Conservation (phyloP, 805 yeast species). For the Trichomonascus vanleenenianus region DNA sequence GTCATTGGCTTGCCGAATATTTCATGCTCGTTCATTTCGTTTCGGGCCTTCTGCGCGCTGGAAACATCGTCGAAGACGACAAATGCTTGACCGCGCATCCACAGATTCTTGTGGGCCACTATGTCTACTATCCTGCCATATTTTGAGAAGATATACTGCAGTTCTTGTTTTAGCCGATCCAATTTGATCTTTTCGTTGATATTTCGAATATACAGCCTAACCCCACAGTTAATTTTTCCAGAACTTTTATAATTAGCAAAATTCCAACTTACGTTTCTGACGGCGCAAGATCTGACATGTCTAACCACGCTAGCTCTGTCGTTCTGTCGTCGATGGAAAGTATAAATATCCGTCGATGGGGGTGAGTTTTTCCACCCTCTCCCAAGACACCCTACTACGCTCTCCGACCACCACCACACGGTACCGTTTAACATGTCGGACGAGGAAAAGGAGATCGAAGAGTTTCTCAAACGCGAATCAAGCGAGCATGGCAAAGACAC, state of each 20-base stretch:
- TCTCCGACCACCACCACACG: too few relatives aligned
- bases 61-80: constrained; percentile 42
- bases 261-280: constrained; percentile 5
- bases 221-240: too few relatives aligned
- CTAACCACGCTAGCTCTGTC: neutral
- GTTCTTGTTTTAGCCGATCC: constrained; percentile 39
- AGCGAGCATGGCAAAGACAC: constrained; percentile 32
- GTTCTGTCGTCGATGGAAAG: neutral
- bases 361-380: neutral
- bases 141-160: constrained; percentile 36
- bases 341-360: neutral
- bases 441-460: constrained; percentile 23
- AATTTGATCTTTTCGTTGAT: constrained; percentile 61
- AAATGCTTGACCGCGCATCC: constrained; percentile 78
- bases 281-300: neutral
- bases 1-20: constrained; percentile 43
- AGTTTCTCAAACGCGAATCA: constrained; percentile 23
- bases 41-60: constrained; percentile 40
- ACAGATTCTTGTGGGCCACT: constrained; percentile 51
- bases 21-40: constrained; percentile 33
- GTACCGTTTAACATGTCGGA: constrained; percentile 5
- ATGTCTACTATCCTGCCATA: constrained; percentile 45
- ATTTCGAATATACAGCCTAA: constrained; percentile 53
- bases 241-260: too few relatives aligned
- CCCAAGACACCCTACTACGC: neutral